Base-by-base conservation (phyloP, 2,329 filamentous ascomycete genomes). In the Diaporthe vaccinii region DNA sequence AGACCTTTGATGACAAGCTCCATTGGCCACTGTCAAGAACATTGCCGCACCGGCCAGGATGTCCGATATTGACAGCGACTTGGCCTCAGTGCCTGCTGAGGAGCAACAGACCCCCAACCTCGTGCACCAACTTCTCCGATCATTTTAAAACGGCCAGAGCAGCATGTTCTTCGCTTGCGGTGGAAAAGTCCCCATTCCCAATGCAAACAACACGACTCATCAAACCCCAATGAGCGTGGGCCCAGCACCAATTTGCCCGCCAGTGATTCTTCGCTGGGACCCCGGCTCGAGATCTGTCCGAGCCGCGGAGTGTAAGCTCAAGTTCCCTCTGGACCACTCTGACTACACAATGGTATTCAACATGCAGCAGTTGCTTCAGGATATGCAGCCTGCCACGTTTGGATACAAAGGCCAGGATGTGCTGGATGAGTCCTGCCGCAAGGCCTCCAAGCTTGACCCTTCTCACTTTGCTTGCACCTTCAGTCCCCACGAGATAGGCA, bases 361-460 rank as follows among this genome's bases (percentile, higher is more conserved):
- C n/a, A 44, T 81, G 3, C 62, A 77, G 1, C 59, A 62, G 3
- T 78, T 87, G 0, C 76, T 84, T 0, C 49, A 76, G 0, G 81
- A 83, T 34, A 85, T 83, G 75, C 74, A 79, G 53, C 87, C 87
- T 0, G 89, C 89, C 0, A 87, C 84, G 0, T 90, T 90, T 78
- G 89, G 89, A 0, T 77, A 78, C 14, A 82, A 82, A 0, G 82
- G 83, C 1, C 46, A 88, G 74, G 84, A 89, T 73, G 83, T 91
- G 0, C 79, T 86, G 3, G 89, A 92, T 73, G 85, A 88, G 72
- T 80, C 80, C 0, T 90, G 91, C 75, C 86, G 90, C 34, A 88
- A 87, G 75, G 90, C 89, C 80, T 81, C n/a, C 1, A 88, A 89
- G 78, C 78, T 92, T 14, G 86, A 90, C n/a, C 75, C 79, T 0